These are phyloP conservation scores for Erysimum cheiri DNA, from an alignment of 441 rosid species.

Conservation along the genomic window DNA sequence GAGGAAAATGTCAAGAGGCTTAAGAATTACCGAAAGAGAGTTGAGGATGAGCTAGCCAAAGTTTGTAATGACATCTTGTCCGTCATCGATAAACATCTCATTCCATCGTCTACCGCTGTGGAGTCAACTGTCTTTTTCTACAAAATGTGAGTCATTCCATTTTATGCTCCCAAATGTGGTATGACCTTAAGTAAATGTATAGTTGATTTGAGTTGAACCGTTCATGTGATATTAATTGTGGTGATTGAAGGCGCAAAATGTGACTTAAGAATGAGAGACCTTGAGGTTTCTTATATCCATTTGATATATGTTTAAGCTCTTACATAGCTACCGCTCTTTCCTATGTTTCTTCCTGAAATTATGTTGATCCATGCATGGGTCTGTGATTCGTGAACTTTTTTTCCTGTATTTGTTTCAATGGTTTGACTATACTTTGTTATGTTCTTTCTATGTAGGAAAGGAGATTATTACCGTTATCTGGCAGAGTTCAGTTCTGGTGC, in stretches of 20 bases:
- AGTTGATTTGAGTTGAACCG: neutral
- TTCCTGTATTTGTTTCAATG: neutral
- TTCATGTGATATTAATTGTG: slow-evolving; percentile 1
- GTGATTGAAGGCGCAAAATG: neutral
- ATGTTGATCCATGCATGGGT: neutral
- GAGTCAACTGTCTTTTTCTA: slow-evolving; percentile 68
- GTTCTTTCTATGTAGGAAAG: slow-evolving; percentile 62
- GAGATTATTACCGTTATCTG: slow-evolving; percentile 83
- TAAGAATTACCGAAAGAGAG: slow-evolving; percentile 59
- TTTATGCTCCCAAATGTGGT: neutral
- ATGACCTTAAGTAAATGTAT: neutral
- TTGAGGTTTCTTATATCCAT: neutral
- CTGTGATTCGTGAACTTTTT: neutral
- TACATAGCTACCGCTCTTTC: slow-evolving; percentile 6
- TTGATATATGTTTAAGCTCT: slow-evolving; percentile 5
- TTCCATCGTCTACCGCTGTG: slow-evolving; percentile 59
- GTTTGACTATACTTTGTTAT: slow-evolving; percentile 21
- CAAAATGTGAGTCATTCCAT: slow-evolving; percentile 55
- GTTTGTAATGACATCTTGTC: slow-evolving; percentile 63
- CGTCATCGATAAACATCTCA: slow-evolving; percentile 68
- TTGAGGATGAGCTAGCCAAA: slow-evolving; percentile 57
- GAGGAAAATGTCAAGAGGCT: slow-evolving; percentile 62
- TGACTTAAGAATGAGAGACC: neutral
- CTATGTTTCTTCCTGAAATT: slow-evolving; percentile 20
- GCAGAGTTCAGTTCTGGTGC: slow-evolving; percentile 78